These are phyloP conservation scores for Aureobasidium sp. DNA, from an alignment of 2,329 filamentous ascomycete genomes.

Conservation along the genomic window DNA sequence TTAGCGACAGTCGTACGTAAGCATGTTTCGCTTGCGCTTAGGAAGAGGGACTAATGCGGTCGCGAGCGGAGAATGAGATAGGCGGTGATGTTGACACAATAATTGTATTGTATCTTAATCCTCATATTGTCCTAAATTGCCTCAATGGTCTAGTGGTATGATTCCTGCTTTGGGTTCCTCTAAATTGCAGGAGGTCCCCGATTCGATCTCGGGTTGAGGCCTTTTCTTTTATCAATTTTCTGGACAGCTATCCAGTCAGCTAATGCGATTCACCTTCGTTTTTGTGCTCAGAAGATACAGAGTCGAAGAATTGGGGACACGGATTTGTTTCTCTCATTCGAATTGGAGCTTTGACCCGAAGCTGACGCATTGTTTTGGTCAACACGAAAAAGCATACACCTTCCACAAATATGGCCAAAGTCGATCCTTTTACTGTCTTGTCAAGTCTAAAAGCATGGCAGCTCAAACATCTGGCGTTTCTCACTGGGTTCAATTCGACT, in stretches of 20 bases:
- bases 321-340: too few species aligned
- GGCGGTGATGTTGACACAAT: too few species aligned
- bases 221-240: background rate
- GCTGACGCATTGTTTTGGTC: background rate
- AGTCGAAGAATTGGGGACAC: too few species aligned
- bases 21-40: too few species aligned
- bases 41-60: too few species aligned
- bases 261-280: too few species aligned
- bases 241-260: too few species aligned
- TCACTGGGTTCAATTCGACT: slow-evolving; percentile 64
- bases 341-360: background rate
- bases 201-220: slow-evolving; percentile 19
- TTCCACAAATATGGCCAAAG: background rate
- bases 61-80: too few species aligned
- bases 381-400: background rate
- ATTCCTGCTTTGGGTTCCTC: slow-evolving; percentile 20
- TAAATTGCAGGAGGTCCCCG: slow-evolving; percentile 20
- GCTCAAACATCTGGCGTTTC: slow-evolving; percentile 65
- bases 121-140: background rate
- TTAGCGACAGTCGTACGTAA: too few species aligned
- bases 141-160: slow-evolving; percentile 21
- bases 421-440: slow-evolving; percentile 28
- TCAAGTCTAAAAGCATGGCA: slow-evolving; percentile 54
- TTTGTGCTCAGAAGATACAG: too few species aligned
- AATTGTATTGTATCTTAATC: too few species aligned